Percentiles rank a stretch among this genome's conserved stretches.
These are phyloP conservation scores for Planoprotostelium fungivorum DNA, from an alignment of 78 protist species.

Conservation along the genomic window DNA sequence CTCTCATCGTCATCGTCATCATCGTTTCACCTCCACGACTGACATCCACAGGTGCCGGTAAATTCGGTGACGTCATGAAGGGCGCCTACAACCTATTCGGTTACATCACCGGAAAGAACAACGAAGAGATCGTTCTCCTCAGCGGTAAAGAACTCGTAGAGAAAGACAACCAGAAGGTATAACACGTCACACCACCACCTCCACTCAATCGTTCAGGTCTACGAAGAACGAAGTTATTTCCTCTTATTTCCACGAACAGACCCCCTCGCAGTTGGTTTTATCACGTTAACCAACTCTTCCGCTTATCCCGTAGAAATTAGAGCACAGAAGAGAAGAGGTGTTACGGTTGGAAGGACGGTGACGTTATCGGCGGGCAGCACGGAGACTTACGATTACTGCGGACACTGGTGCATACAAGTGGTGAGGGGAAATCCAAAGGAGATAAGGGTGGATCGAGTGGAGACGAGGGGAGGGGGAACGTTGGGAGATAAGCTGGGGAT, in stretches of 20 bases:
- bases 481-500: too few species aligned
- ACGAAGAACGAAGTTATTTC: neutral
- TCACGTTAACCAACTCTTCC: neutral
- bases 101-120: neutral
- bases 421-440: neutral
- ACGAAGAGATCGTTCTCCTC: neutral
- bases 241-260: neutral
- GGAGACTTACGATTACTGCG: neutral
- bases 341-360: neutral
- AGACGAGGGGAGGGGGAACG: neutral
- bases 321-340: neutral
- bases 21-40: too few species aligned
- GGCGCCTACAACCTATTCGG: neutral
- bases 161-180: neutral
- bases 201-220: neutral
- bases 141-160: neutral
- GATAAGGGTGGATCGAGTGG: neutral
- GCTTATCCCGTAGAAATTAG: neutral
- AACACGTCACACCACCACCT: neutral
- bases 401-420: neutral
- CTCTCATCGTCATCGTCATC: too few species aligned
- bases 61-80: neutral
- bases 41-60: neutral
- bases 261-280: neutral
- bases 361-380: neutral